A percentile compares a stretch with the other conserved stretches of the same genome.
phyloP scores from a whole-genome alignment of 176 grass and related monocot genomes.

The Rhynchospora tenuis region DNA sequence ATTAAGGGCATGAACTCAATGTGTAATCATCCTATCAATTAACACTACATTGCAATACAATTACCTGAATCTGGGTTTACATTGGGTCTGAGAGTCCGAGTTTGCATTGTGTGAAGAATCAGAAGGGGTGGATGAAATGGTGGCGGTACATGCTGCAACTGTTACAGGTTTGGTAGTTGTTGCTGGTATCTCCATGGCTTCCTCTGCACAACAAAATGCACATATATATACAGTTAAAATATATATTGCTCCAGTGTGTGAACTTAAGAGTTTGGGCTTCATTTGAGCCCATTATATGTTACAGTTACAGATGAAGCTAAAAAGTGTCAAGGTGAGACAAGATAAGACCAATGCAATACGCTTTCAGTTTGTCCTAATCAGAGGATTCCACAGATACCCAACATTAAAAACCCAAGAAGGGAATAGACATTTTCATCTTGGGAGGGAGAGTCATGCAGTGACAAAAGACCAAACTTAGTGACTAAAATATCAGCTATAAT shows the following conservation, averaged over 20 bases:
- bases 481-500: no score
- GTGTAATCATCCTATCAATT: not conserved
- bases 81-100: not conserved
- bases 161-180: constrained; percentile 1
- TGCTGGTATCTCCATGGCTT: constrained; percentile 20
- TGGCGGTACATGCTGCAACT: not conserved
- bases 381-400: not conserved
- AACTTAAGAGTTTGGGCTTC: not conserved
- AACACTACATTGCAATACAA: not conserved
- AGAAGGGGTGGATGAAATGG: not conserved
- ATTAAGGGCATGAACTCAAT: not conserved
- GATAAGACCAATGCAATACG: not conserved
- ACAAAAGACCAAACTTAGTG: not conserved
- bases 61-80: constrained; percentile 40
- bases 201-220: constrained; percentile 27
- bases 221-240: not conserved
- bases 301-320: not conserved
- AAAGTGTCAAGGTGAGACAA: not conserved
- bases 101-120: constrained; percentile 13
- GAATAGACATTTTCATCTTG: not conserved
- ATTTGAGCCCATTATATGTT: not conserved
- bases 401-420: not conserved
- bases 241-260: not conserved
- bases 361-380: not conserved
- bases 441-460: not conserved